phyloP scores from a whole-genome alignment of 2,329 filamentous ascomycete species.

The Rhytidhysteron rufulum region DNA sequence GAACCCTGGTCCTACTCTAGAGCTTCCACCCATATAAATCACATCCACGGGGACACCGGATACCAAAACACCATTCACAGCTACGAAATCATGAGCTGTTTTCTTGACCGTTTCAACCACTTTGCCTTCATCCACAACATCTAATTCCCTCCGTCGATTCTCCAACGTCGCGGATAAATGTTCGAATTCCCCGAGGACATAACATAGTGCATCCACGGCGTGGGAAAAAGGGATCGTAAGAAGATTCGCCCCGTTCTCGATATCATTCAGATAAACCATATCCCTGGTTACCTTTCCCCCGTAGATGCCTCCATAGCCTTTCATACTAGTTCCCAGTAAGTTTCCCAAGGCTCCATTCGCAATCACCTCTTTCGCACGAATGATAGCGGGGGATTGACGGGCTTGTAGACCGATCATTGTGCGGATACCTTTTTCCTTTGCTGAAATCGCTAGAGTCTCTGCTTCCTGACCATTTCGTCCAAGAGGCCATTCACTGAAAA shows the following conservation, averaged over 20 bases:
- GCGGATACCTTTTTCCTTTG: slow-evolving; percentile 36
- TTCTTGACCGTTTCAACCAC: slow-evolving; percentile 15
- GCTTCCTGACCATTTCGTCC: slow-evolving; percentile 39
- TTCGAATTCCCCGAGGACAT: slow-evolving; percentile 25
- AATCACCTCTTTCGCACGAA: slow-evolving; percentile 43
- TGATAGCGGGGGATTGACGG: slow-evolving; percentile 36
- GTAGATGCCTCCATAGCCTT: slow-evolving; percentile 20
- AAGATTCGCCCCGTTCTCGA: slow-evolving; percentile 42
- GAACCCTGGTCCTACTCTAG: slow-evolving; percentile 22
- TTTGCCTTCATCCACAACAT: slow-evolving; percentile 19
- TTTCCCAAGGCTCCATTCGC: slow-evolving; percentile 42
- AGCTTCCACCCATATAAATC: slow-evolving; percentile 17
- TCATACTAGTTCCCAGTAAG: slow-evolving; percentile 35
- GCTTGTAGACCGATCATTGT: slow-evolving; percentile 50
- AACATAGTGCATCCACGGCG: slow-evolving; percentile 26
- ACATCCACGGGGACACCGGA: slow-evolving; percentile 21
- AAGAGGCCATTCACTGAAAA: slow-evolving; percentile 52
- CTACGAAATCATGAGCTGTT: slow-evolving; percentile 26
- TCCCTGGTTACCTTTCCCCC: slow-evolving; percentile 11
- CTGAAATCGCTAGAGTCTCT: slow-evolving; percentile 41
- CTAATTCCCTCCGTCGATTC: slow-evolving; percentile 17
- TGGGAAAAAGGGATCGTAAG: slow-evolving; percentile 40
- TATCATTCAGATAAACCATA: slow-evolving; percentile 49
- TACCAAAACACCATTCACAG: slow-evolving; percentile 16
- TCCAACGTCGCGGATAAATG: slow-evolving; percentile 21